A percentile compares a stretch with the other conserved stretches of the same genome.
Conservation (phyloP, 805 yeast species). For the Metschnikowia arizonensis region DNA sequence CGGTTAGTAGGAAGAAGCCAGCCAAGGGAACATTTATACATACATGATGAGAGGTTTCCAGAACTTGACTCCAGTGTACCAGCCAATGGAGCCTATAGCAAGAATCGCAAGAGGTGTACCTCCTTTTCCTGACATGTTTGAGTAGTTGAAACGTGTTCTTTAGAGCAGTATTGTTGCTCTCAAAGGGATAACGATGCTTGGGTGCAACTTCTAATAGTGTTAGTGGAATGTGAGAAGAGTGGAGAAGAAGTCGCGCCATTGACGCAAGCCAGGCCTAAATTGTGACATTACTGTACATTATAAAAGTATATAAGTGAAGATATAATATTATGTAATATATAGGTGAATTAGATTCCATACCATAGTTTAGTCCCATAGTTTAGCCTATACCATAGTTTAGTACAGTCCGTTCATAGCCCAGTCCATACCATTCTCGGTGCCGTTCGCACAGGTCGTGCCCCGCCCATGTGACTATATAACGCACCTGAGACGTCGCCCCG, state of each 20-base stretch:
- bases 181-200: background rate
- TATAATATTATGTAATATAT: too few relatives aligned
- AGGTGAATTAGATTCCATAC: too few relatives aligned
- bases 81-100: slow-evolving; percentile 28
- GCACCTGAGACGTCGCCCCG: slow-evolving; percentile 11
- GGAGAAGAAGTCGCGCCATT: background rate
- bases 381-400: too few relatives aligned
- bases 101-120: slow-evolving; percentile 23
- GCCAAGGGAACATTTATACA: slow-evolving; percentile 23
- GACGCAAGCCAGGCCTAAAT: too few relatives aligned
- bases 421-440: too few relatives aligned
- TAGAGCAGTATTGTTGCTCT: background rate
- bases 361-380: too few relatives aligned
- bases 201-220: background rate
- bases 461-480: slow-evolving; percentile 14
- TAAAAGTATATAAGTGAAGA: too few relatives aligned
- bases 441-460: slow-evolving; percentile 13
- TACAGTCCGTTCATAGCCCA: too few relatives aligned
- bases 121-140: slow-evolving; percentile 21
- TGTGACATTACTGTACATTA: too few relatives aligned
- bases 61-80: slow-evolving; percentile 56
- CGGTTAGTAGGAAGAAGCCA: slow-evolving; percentile 8
- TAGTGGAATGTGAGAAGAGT: too few relatives aligned
- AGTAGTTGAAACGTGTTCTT: background rate
- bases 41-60: slow-evolving; percentile 72